Base-by-base conservation (phyloP, 2,329 filamentous ascomycete genomes). In the Teratosphaeria nubilosa region DNA sequence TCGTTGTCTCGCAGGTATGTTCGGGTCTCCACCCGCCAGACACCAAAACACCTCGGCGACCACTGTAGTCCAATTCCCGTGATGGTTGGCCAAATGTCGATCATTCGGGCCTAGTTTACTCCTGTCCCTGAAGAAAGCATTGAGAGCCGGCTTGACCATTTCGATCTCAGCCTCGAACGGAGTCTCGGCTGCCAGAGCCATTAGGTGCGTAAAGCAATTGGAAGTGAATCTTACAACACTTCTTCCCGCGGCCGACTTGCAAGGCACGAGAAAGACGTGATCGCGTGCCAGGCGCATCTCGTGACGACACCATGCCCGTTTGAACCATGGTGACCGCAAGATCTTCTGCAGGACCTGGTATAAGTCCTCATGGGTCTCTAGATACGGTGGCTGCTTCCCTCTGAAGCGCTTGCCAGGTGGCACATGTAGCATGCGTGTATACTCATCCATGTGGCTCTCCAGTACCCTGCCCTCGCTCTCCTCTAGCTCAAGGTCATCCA, bases 251-350 rank as follows among this genome's bases (percentile, higher is more conserved):
- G 54, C 60, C 24, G 65, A 62, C 3, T 65, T 64, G 57, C 72
- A 74, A 14, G 73, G 72, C 5, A 76, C 63, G 0, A 77, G 64
- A 59, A 77, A 77, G 14, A 77, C 65, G 59, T 74, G 74, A 31
- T 70, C 67, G 51, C 69, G 68, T 5, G 70, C 74, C 52, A 76
- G 65, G 27, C 70, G 65, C 73, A 77, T 75, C 64, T 77, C 75
- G 58, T 76, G 74, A 53, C 70, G 64, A 58, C 75, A 77, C 75
- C 75, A 77, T 10, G 75, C 75, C 48, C 75, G 67, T 54, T 72
- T 70, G 61, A 77, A 77, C 73, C 74, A 77, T 2, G 69, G 70
- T 11, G 75, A 76, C 34, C 65, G 66, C 22, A 76, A 62, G 6
- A 77, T 59, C 68, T 74, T 66, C 65, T 70, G 59, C 66, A 68